Evolutionary conservation across 495 filamentous ascomycete species (phyloP).

Genomic region (Apodospora peruviana): DNA sequence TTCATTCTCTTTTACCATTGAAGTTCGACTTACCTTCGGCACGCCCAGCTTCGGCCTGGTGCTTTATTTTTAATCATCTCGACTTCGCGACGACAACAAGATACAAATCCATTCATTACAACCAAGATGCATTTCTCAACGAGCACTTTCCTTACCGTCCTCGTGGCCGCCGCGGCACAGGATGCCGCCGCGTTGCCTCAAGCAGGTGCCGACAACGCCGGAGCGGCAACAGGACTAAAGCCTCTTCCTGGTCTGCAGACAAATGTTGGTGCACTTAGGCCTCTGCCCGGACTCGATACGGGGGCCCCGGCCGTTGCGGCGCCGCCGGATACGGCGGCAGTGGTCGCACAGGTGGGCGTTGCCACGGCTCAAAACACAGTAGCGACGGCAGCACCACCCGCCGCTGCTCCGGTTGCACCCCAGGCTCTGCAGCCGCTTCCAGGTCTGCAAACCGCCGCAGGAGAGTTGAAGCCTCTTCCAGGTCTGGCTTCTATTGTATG

Average conservation of each 20-base stretch:
- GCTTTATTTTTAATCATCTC: not conserved
- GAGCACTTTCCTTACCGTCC: constrained; percentile 14
- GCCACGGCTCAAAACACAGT: no score
- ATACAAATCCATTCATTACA: constrained; percentile 1
- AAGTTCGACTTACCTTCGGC: constrained; percentile 6
- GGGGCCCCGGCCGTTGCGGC: constrained; percentile 3
- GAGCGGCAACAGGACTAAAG: constrained; percentile 10
- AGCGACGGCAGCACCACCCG: no score
- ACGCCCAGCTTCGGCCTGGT: constrained; percentile 15
- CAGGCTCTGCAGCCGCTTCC: constrained; percentile 1
- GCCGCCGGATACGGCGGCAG: not conserved
- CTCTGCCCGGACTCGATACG: constrained; percentile 14
- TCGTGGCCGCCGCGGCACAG: constrained; percentile 20
- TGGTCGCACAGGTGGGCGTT: not conserved
- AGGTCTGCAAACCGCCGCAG: not conserved
- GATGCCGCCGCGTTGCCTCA: constrained; percentile 15
- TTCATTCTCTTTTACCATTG: constrained; percentile 12
- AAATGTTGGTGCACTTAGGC: constrained; percentile 8
- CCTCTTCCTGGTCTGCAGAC: constrained; percentile 19
- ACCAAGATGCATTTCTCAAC: constrained; percentile 23
- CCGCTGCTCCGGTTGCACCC: no score
- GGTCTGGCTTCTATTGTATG: constrained; percentile 14
- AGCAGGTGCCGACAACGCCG: not conserved
- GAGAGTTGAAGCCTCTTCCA: constrained; percentile 8
- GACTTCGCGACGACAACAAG: not conserved